Evolutionary conservation across 2,329 filamentous ascomycete genomes (phyloP), one percentile per base, ranked within the genome.

Genomic region (Xylaria sp.): DNA sequence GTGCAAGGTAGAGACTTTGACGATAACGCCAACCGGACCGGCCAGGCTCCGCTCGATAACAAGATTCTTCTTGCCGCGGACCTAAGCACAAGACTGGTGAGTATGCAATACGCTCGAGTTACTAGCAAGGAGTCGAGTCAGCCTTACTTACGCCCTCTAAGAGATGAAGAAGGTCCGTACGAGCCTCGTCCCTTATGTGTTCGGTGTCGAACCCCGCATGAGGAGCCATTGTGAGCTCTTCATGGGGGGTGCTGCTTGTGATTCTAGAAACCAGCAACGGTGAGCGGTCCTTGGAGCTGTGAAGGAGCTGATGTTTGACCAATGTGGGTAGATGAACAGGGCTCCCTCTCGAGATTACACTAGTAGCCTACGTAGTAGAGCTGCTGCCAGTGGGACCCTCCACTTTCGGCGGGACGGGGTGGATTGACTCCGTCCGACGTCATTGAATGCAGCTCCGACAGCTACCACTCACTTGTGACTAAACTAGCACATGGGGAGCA

Each of bases 51-150:
- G 93, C 80, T 98, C 95, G 78, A 99, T 91, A 61, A 99, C 92
- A 70, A 99, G 86, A 78, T 98, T 98, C 87, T 99, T 99, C 88
- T 98, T 99, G 75, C 97, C 97, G 79, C 95, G 93, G 73, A 98
- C 93, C 96, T 99, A 78, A 71, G 62, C 68, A 67, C 25, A 3
- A 58, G 21, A 51, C 18, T 67, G 51, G 71, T 76, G 65, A 69
- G 70, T 67, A 74, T 63, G 55, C 54, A 65, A 64, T 47, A 66
- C 66, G 60, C 54, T 50, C 64, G n/a, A 53, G 58, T 58, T 23
- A 64, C 63, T 35, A 51, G 53, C 51, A 61, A 65, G 65, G 66
- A 63, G 70, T 68, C 54, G 57, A 67, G 66, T 72, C 73, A 71
- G 71, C 68, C 74, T 77, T 79, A 92, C 94, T 89, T 92, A 99